A percentile compares a stretch with the other conserved stretches of the same genome.
These are phyloP conservation scores for Colletotrichum sp. DNA, from an alignment of 2,329 filamentous ascomycete genomes.

Conservation along the genomic window DNA sequence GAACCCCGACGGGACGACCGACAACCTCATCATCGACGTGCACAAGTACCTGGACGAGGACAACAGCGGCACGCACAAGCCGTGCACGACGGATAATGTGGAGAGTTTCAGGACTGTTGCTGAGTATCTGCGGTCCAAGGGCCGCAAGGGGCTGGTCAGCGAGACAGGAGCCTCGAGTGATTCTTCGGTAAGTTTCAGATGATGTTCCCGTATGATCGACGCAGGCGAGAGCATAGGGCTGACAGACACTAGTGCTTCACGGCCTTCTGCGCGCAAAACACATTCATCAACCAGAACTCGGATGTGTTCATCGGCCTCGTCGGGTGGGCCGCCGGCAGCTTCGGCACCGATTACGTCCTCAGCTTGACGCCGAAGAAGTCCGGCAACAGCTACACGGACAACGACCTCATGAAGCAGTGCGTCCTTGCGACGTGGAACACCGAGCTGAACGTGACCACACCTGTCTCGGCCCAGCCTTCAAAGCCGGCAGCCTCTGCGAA, in stretches of 20 bases:
- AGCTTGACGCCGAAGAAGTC: slow-evolving; percentile 44
- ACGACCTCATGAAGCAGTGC: slow-evolving; percentile 47
- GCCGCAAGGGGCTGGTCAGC: slow-evolving; percentile 54
- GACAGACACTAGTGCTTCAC: slow-evolving; percentile 38
- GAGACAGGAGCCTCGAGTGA: slow-evolving; percentile 57
- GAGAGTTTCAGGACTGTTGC: slow-evolving; percentile 52
- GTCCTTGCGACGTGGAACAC: slow-evolving; percentile 32
- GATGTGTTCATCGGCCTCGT: slow-evolving; percentile 54
- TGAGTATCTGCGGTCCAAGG: slow-evolving; percentile 49
- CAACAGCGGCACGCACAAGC: slow-evolving; percentile 56
- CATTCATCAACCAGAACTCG: slow-evolving; percentile 48
- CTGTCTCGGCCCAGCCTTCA: neutral
- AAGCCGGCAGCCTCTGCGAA: neutral
- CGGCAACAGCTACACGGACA: slow-evolving; percentile 38
- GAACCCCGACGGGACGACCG: slow-evolving; percentile 63
- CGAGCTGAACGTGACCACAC: slow-evolving; percentile 6
- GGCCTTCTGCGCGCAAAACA: slow-evolving; percentile 51
- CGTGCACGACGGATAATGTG: slow-evolving; percentile 60
- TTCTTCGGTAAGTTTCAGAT: slow-evolving; percentile 35
- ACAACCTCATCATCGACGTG: slow-evolving; percentile 62
- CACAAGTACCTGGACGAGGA: slow-evolving; percentile 67
- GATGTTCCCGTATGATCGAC: neutral
- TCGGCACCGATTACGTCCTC: slow-evolving; percentile 45
- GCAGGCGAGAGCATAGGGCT: neutral
- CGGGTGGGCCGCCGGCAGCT: slow-evolving; percentile 51